These are phyloP conservation scores for Naganishia sp. DNA, from an alignment of 1,284 basidiomycete genomes.

Conservation along the genomic window DNA sequence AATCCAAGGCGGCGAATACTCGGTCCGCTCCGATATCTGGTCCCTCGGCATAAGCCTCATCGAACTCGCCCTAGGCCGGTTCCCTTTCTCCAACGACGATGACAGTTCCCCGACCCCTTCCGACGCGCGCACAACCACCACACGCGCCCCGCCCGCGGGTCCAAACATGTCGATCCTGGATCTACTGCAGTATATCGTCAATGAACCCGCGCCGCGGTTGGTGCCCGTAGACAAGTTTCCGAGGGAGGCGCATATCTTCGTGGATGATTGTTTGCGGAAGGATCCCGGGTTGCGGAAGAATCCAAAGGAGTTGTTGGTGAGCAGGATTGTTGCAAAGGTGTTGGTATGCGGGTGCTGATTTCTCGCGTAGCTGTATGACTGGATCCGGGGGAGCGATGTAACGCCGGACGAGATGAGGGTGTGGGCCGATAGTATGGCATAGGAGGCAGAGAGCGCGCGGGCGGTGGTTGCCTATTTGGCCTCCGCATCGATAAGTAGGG, in stretches of 20 bases:
- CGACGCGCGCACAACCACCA: constrained; percentile 34
- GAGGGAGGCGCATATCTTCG: constrained; percentile 69
- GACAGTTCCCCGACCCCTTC: constrained; percentile 59
- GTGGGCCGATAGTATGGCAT: constrained; percentile 27
- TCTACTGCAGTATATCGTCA: constrained; percentile 94
- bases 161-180: constrained; percentile 98
- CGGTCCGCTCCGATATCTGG: constrained; percentile 97
- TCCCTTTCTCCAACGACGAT: constrained; percentile 80
- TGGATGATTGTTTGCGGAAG: constrained; percentile 81
- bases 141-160: constrained; percentile 58
- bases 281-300: constrained; percentile 73
- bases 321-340: background rate
- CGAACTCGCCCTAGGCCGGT: constrained; percentile 88
- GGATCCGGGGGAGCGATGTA: constrained; percentile 27
- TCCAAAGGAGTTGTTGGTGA: constrained; percentile 35
- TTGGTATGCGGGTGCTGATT: background rate
- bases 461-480: no score
- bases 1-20: constrained; percentile 96
- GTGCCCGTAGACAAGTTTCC: constrained; percentile 70
- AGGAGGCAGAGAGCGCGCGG: background rate
- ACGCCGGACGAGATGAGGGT: constrained; percentile 19
- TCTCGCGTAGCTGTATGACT: constrained; percentile 13
- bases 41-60: constrained; percentile 92
- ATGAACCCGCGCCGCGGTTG: constrained; percentile 85
- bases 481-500: no score